A percentile compares a stretch with the other conserved stretches of the same genome.
Evolutionary conservation across 2,329 filamentous ascomycete species (phyloP).

Genomic region (Penicillium sp.): DNA sequence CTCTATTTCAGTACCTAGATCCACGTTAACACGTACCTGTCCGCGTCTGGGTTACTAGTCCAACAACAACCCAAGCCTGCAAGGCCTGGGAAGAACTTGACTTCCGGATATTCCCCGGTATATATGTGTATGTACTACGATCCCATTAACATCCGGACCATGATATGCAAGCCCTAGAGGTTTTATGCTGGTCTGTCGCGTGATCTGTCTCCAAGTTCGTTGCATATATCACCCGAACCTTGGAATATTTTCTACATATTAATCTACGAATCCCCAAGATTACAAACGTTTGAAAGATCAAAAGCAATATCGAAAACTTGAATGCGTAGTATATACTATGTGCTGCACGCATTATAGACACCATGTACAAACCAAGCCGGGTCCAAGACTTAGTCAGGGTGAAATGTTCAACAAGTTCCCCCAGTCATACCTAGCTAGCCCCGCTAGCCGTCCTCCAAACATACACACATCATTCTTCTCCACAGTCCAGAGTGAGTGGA

Average conservation of each 20-base stretch:
- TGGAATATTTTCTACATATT: not conserved
- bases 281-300: not conserved
- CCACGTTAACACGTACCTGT: no score
- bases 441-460: conserved; percentile 13
- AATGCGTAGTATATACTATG: conserved; percentile 15
- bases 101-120: no score
- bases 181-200: no score
- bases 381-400: conserved; percentile 11
- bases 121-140: no score
- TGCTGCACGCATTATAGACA: conserved; percentile 16
- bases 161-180: no score
- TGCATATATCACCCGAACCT: not conserved
- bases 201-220: not conserved
- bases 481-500: not conserved
- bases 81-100: no score
- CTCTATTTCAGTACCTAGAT: no score
- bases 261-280: not conserved
- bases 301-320: not conserved
- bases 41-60: no score
- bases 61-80: no score
- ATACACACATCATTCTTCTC: conserved; percentile 8
- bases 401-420: conserved; percentile 10
- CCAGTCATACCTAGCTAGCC: conserved; percentile 10
- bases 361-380: conserved; percentile 20
- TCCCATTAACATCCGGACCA: no score